Evolutionary conservation across 768 basidiomycete genomes (phyloP).

Genomic region (Suillus luteus): DNA sequence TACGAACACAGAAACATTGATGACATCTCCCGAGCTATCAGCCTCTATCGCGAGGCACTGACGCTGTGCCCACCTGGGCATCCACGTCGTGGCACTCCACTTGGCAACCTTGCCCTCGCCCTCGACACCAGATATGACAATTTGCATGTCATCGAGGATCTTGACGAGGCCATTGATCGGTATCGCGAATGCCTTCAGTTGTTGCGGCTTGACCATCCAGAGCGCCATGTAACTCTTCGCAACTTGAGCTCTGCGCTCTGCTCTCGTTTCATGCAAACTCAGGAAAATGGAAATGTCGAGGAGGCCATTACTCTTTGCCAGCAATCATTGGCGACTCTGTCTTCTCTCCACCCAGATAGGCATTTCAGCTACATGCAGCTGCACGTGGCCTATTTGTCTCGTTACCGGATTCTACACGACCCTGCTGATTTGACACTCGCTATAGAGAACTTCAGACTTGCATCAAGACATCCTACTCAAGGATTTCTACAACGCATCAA

Average conservation of each 20-base stretch:
- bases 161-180: neutral
- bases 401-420: neutral
- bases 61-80: too few relatives aligned
- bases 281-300: neutral
- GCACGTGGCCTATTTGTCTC: neutral
- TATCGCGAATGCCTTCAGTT: neutral
- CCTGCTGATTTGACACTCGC: neutral
- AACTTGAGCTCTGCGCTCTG: neutral
- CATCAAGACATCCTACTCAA: neutral
- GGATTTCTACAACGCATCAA: neutral
- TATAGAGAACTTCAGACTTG: neutral
- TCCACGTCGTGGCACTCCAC: too few relatives aligned
- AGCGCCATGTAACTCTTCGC: neutral
- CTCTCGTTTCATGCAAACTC: neutral
- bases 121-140: neutral
- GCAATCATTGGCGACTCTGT: neutral
- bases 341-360: neutral
- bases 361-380: neutral
- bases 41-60: too few relatives aligned
- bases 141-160: neutral
- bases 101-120: neutral
- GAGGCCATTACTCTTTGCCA: neutral
- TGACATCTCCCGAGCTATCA: too few relatives aligned
- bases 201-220: neutral
- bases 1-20: too few relatives aligned